These are phyloP conservation scores for Coemansia sp. DNA, from an alignment of 192 early-diverging fungal species.

Conservation along the genomic window DNA sequence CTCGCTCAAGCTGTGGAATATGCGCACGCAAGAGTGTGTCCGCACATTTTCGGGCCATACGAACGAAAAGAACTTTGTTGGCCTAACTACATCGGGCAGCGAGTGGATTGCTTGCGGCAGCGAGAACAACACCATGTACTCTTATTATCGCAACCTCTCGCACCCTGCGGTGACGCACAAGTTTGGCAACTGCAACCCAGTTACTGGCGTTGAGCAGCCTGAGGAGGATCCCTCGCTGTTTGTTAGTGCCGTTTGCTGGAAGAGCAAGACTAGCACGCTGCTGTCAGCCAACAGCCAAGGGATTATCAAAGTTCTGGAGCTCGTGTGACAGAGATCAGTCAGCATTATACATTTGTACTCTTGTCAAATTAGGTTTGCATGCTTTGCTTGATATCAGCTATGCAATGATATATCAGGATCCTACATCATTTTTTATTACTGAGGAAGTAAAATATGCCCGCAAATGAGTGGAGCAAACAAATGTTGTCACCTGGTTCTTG, in stretches of 20 bases:
- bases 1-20: slow-evolving; percentile 86
- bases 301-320: slow-evolving; percentile 77
- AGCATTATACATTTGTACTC: neutral
- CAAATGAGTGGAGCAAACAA: neutral
- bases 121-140: slow-evolving; percentile 88
- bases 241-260: slow-evolving; percentile 94
- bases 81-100: slow-evolving; percentile 68
- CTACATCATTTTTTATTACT: neutral
- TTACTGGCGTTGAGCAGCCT: slow-evolving; percentile 61
- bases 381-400: neutral
- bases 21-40: slow-evolving; percentile 57
- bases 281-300: slow-evolving; percentile 91
- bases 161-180: slow-evolving; percentile 71
- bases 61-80: slow-evolving; percentile 98
- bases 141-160: slow-evolving; percentile 75
- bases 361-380: neutral
- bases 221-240: slow-evolving; percentile 71
- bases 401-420: neutral
- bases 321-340: slow-evolving; percentile 48
- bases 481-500: neutral
- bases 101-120: slow-evolving; percentile 94
- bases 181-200: slow-evolving; percentile 75
- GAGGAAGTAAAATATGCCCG: neutral
- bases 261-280: slow-evolving; percentile 71
- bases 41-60: slow-evolving; percentile 81